Percentiles rank a stretch among this genome's conserved stretches.
These are phyloP conservation scores for Lecanoromycetidae sp. DNA, from an alignment of 2,329 filamentous ascomycete genomes.

Conservation along the genomic window DNA sequence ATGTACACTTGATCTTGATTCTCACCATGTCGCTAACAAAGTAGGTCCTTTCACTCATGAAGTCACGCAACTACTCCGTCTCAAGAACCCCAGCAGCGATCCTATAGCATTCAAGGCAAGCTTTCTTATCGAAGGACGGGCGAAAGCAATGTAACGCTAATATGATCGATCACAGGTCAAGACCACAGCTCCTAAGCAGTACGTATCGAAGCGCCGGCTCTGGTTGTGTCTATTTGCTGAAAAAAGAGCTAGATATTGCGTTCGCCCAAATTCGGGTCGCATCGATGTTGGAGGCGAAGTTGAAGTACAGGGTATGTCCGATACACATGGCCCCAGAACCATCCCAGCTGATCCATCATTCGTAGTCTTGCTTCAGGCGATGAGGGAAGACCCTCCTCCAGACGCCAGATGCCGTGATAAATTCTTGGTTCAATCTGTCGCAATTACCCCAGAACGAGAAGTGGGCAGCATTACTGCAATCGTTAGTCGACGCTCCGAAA, in stretches of 20 bases:
- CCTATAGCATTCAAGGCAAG: slow-evolving; percentile 54
- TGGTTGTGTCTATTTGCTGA: not conserved
- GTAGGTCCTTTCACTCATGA: slow-evolving; percentile 52
- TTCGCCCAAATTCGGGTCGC: slow-evolving; percentile 39
- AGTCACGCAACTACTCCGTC: slow-evolving; percentile 48
- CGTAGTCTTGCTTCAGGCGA: slow-evolving; percentile 83
- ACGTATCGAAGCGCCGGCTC: slow-evolving; percentile 33
- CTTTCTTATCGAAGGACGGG: slow-evolving; percentile 3
- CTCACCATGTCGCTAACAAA: not conserved
- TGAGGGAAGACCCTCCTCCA: slow-evolving; percentile 82
- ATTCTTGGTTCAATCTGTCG: slow-evolving; percentile 88
- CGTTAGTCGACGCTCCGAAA: slow-evolving; percentile 41
- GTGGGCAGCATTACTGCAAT: slow-evolving; percentile 69
- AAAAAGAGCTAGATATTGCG: slow-evolving; percentile 13
- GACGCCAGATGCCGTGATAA: slow-evolving; percentile 94
- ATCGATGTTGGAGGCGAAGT: slow-evolving; percentile 84
- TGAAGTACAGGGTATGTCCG: slow-evolving; percentile 69
- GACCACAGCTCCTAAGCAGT: slow-evolving; percentile 98
- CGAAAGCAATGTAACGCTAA: slow-evolving; percentile 19
- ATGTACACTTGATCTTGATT: slow-evolving; percentile 20
- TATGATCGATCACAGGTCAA: slow-evolving; percentile 57
- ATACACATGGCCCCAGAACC: not conserved
- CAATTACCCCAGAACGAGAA: slow-evolving; percentile 72
- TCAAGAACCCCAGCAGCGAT: slow-evolving; percentile 46
- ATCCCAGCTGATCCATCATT: slow-evolving; percentile 5